Evolutionary conservation across 1,139 yeast species (phyloP).

Genomic region (Yamadazyma buinensis): DNA sequence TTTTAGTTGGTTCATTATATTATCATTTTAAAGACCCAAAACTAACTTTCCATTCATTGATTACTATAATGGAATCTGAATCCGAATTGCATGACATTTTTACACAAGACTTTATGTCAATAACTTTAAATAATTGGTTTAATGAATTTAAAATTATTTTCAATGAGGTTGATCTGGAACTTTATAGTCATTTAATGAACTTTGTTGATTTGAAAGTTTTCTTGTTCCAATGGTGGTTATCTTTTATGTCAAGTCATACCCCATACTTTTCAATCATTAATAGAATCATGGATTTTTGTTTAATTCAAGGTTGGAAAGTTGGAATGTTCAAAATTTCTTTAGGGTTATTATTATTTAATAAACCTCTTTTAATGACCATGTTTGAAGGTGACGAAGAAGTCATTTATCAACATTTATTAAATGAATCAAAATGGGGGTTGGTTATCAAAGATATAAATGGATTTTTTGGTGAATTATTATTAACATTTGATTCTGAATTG

Average conservation of each 20-base stretch:
- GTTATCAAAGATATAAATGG: constrained; percentile 46
- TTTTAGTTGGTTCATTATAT: constrained; percentile 60
- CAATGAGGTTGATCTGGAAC: constrained; percentile 34
- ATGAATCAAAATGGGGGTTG: constrained; percentile 52
- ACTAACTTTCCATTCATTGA: constrained; percentile 53
- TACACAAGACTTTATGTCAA: constrained; percentile 49
- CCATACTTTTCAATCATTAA: constrained; percentile 50
- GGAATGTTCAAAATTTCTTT: constrained; percentile 60
- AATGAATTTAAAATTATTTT: constrained; percentile 50
- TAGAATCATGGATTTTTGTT: constrained; percentile 50
- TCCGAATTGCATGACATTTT: constrained; percentile 55
- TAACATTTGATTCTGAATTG: constrained; percentile 34
- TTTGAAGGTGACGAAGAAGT: constrained; percentile 54
- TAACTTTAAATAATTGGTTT: constrained; percentile 53
- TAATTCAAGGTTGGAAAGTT: constrained; percentile 63
- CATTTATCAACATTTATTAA: constrained; percentile 56
- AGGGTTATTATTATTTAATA: constrained; percentile 51
- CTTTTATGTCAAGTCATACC: constrained; percentile 60
- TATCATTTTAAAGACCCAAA: constrained; percentile 46
- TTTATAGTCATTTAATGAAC: constrained; percentile 42
- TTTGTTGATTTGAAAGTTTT: constrained; percentile 45
- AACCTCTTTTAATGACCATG: constrained; percentile 47
- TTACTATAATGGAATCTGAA: constrained; percentile 61
- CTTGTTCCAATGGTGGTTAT: constrained; percentile 64
- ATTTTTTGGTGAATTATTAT: constrained; percentile 38